Conservation (phyloP, 352 stramenopile genomes). For the Phytopythium sindhum region DNA sequence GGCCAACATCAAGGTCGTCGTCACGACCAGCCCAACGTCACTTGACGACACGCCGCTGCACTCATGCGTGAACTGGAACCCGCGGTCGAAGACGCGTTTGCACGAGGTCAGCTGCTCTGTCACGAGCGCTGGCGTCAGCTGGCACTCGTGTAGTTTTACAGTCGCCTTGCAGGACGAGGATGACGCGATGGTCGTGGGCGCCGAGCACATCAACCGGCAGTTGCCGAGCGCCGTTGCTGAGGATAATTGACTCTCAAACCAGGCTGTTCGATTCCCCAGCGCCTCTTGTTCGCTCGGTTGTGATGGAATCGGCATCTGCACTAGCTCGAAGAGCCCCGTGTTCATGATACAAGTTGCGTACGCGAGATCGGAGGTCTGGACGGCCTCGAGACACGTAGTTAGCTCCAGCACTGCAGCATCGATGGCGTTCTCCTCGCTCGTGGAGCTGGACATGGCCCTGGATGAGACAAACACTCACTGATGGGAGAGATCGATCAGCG, state of each 20-base stretch:
- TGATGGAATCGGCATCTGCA: background rate
- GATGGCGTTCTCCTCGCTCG: constrained; percentile 16
- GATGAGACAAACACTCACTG: background rate
- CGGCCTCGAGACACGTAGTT: constrained; percentile 25
- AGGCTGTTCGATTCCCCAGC: background rate
- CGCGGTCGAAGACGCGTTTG: constrained; percentile 36
- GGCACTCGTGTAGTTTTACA: constrained; percentile 18
- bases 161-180: constrained; percentile 33
- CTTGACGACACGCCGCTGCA: constrained; percentile 33
- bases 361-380: constrained; percentile 31
- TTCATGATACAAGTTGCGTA: constrained; percentile 66
- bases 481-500: no score
- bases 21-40: constrained; percentile 27
- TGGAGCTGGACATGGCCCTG: constrained; percentile 1
- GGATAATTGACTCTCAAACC: background rate
- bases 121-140: constrained; percentile 18
- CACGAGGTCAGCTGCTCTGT: constrained; percentile 15
- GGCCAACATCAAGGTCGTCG: constrained; percentile 3
- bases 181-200: constrained; percentile 23
- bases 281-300: background rate
- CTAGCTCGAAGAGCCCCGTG: constrained; percentile 44
- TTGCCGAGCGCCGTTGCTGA: constrained; percentile 10
- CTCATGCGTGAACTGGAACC: constrained; percentile 42
- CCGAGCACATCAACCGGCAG: constrained; percentile 37
- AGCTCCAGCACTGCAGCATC: constrained; percentile 27